A percentile compares a stretch with the other conserved stretches of the same genome.
phyloP scores from a whole-genome alignment of 331 rosid species.

The Saraca asoca region DNA sequence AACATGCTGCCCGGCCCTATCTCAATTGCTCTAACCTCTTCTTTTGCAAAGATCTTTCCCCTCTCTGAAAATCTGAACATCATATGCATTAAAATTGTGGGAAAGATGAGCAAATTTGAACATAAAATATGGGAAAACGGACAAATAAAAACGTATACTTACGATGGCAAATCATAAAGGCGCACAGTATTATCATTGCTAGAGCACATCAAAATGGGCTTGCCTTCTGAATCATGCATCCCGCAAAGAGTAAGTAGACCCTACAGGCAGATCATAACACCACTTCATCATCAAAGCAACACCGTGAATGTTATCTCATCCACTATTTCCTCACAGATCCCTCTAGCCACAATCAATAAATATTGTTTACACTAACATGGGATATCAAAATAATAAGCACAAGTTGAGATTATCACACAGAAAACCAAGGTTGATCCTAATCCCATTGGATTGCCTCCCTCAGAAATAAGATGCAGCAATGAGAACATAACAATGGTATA shows the following conservation, averaged over 20 bases:
- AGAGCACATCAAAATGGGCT: conserved; percentile 60
- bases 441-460: neutral
- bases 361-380: no score
- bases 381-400: no score
- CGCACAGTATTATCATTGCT: conserved; percentile 72
- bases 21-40: conserved; percentile 83
- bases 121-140: neutral
- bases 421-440: neutral
- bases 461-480: neutral
- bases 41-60: conserved; percentile 72
- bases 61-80: conserved; percentile 80
- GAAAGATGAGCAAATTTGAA: neutral
- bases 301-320: neutral
- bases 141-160: conserved; percentile 31
- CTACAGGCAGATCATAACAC: conserved; percentile 36
- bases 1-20: conserved; percentile 78
- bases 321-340: neutral
- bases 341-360: neutral
- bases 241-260: conserved; percentile 66
- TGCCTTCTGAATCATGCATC: conserved; percentile 61
- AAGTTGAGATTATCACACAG: no score
- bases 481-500: neutral
- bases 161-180: conserved; percentile 70
- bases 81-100: no score
- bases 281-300: no score